Evolutionary conservation across 164 flowering plant species (phyloP), one percentile per base, ranked within the genome.

Genomic region (Cinnamomum chago): DNA sequence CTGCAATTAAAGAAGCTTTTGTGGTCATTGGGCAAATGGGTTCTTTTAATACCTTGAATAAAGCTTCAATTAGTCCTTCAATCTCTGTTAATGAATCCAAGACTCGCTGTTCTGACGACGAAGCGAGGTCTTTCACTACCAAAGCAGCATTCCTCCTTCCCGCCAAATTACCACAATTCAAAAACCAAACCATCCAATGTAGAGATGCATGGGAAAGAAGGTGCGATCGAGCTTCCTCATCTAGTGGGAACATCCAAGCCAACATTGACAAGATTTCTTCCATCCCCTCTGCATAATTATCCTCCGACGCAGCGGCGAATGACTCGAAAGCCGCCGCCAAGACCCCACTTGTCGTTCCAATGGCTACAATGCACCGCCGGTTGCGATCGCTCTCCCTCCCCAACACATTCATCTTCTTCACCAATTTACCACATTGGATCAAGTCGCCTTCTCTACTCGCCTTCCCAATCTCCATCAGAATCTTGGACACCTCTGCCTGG

Each of bases 371-470:
- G 76, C 94, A 85, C 62, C 74, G 75, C 80, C 76, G 81, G 80
- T 90, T 89, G 7, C 93, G 70, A 70, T 90, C 94, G 65, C 91
- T 89, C 30, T 92, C 98, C 65, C 78, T 87, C 20, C 76, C 81
- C 68, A 76, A 58, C 0, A 22, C 52, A 77, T 79, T 89, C 50
- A 93, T 73, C 81, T 80, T 90, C 62, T 9, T 75, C 74, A 88
- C 86, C 74, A 87, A 22, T 14, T 84, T 84, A 1, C 12, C 5
- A 75, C 89, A 84, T 33, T 68, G 62, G 3, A 1, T 25, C 2
- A 12, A 72, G 25, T 90, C 90, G 5, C 67, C 58, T 1, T 69
- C 68, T 18, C 18, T 20, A 9, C 76, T 55, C 0, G 86, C 79
- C 1, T 60, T 14, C 3, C 67, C 62, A 4, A 92, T 51, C 33